phyloP scores from a whole-genome alignment of 1,284 basidiomycete species.

The Ceratobasidium sp. region DNA sequence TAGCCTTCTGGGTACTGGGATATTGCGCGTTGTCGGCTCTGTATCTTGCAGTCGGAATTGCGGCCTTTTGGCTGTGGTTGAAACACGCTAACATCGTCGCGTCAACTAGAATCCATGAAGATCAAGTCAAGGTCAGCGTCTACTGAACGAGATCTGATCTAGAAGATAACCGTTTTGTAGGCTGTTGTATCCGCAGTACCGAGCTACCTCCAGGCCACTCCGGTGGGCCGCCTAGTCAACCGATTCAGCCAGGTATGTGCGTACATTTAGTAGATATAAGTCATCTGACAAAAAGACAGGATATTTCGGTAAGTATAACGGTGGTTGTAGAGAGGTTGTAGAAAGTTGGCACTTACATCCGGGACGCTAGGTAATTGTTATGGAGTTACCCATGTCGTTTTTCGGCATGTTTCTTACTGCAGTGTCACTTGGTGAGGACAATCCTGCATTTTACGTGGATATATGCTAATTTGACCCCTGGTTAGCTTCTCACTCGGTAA shows the following conservation, averaged over 20 bases:
- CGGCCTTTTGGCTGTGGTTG: background rate
- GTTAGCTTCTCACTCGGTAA: background rate
- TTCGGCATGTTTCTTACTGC: constrained; percentile 19
- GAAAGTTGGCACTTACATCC: background rate
- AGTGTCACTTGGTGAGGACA: constrained; percentile 5
- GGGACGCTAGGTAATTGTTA: background rate
- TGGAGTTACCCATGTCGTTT: constrained; percentile 10
- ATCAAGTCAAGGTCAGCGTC: constrained; percentile 9
- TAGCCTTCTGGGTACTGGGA: constrained; percentile 2
- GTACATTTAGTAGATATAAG: background rate
- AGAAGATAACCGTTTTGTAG: background rate
- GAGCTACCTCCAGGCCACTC: constrained; percentile 7
- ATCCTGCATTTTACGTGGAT: background rate
- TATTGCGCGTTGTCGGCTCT: background rate
- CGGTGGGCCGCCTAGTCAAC: background rate
- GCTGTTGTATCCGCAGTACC: background rate
- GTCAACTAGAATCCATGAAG: constrained; percentile 14
- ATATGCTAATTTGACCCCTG: background rate
- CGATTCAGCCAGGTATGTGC: constrained; percentile 25
- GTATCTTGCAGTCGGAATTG: background rate
- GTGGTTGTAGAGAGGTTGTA: too few species aligned
- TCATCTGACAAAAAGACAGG: background rate
- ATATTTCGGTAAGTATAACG: constrained; percentile 7
- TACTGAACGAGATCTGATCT: too few species aligned
- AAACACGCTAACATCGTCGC: background rate